Conservation (phyloP, 2,329 filamentous ascomycete genomes). For the Microdochium paspali region DNA sequence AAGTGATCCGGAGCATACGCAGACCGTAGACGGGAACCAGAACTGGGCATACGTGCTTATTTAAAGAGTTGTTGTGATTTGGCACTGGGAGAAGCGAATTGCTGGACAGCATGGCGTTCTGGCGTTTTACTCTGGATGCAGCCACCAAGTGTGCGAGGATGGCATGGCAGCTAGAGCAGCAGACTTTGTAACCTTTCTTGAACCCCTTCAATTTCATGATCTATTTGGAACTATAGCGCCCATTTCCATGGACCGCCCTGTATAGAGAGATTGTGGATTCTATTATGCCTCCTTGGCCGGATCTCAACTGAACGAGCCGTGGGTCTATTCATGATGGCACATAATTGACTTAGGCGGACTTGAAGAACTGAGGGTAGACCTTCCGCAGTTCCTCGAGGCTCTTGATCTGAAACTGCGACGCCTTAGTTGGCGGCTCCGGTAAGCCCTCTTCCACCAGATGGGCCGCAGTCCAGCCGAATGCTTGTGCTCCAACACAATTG, state of each 20-base stretch:
- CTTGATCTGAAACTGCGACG: conserved; percentile 66
- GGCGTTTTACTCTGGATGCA: background rate
- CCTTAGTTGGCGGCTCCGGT: conserved; percentile 49
- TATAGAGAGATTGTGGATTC: background rate
- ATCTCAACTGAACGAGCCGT: too few relatives aligned
- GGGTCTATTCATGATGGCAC: background rate
- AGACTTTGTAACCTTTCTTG: too few relatives aligned
- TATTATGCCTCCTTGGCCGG: background rate
- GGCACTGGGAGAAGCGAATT: too few relatives aligned
- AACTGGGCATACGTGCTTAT: conserved; percentile 3
- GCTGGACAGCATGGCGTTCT: conserved; percentile 2
- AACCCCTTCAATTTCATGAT: too few relatives aligned
- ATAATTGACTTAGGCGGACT: conserved; percentile 23
- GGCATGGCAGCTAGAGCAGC: too few relatives aligned
- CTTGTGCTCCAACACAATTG: conserved; percentile 70
- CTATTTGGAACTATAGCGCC: too few relatives aligned
- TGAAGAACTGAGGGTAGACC: conserved; percentile 82
- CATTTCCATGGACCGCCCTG: background rate
- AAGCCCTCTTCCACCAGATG: conserved; percentile 78
- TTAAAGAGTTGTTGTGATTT: too few relatives aligned
- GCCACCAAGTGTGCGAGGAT: background rate
- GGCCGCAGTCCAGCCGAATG: conserved; percentile 75
- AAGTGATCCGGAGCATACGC: conserved; percentile 49
- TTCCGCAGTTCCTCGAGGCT: conserved; percentile 65
- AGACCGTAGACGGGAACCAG: conserved; percentile 37